Conservation (phyloP, 768 basidiomycete species). For the Kwoniella mangroviensis region DNA sequence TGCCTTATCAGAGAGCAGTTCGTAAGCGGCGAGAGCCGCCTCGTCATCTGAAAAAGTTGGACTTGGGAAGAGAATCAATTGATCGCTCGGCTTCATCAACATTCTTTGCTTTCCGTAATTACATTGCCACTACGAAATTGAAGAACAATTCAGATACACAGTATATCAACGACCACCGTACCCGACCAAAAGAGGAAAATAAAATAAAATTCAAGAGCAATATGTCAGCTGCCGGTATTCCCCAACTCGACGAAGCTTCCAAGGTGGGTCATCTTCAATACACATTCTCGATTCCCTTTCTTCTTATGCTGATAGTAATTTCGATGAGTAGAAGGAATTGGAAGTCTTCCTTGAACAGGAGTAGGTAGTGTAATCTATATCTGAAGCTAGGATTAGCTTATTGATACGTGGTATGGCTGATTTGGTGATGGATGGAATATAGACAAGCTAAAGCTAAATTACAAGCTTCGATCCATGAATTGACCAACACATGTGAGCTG, state of each 20-base stretch:
- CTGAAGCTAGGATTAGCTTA: too few relatives aligned
- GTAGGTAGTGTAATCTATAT: conserved; percentile 30
- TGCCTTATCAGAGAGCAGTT: not conserved
- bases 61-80: not conserved
- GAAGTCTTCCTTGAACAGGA: conserved; percentile 76
- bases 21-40: not conserved
- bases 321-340: conserved; percentile 72
- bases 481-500: conserved; percentile 81
- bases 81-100: not conserved
- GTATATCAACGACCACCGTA: not conserved
- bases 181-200: too few relatives aligned
- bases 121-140: not conserved
- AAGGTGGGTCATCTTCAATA: conserved; percentile 26
- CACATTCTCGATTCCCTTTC: too few relatives aligned
- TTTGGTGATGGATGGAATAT: not conserved
- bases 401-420: not conserved
- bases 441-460: conserved; percentile 73
- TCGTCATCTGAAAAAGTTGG: not conserved
- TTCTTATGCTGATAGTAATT: not conserved
- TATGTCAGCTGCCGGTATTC: conserved; percentile 44
- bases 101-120: not conserved
- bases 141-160: too few relatives aligned
- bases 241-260: conserved; percentile 55
- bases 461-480: conserved; percentile 70
- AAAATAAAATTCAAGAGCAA: conserved; percentile 1